Percentiles rank a stretch among this genome's conserved stretches.
Evolutionary conservation across 2,329 filamentous ascomycete genomes (phyloP).

Genomic region (Penicillium sp.): DNA sequence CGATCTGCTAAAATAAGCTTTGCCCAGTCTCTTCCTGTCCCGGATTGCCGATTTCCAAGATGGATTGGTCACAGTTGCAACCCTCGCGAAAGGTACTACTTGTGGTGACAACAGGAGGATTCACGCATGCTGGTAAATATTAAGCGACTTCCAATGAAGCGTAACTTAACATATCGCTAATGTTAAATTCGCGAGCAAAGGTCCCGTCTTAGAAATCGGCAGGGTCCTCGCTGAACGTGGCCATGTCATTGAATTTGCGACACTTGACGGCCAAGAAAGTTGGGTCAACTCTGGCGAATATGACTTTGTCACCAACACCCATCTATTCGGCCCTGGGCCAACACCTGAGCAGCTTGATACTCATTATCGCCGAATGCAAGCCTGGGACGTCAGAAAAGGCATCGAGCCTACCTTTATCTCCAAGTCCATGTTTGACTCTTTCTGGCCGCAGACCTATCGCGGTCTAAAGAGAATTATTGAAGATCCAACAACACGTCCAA

Average conservation of each 20-base stretch:
- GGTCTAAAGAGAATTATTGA: conserved; percentile 29
- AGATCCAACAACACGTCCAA: conserved; percentile 32
- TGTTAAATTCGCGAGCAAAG: neutral
- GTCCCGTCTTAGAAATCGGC: conserved; percentile 2
- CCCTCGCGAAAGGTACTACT: conserved; percentile 2
- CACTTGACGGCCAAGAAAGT: conserved; percentile 40
- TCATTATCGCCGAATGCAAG: conserved; percentile 43
- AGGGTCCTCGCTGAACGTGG: conserved; percentile 6
- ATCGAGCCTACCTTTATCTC: conserved; percentile 37
- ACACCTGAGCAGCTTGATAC: conserved; percentile 33
- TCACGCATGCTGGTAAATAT: conserved; percentile 2
- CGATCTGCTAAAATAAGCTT: too few relatives aligned
- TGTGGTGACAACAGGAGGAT: conserved; percentile 4
- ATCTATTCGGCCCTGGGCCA: conserved; percentile 34
- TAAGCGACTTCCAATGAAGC: neutral
- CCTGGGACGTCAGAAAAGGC: conserved; percentile 38
- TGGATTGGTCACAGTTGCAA: neutral
- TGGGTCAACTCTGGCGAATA: conserved; percentile 33
- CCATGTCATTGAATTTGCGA: conserved; percentile 42
- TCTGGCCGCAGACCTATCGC: conserved; percentile 39
- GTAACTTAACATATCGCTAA: neutral
- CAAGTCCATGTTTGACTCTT: conserved; percentile 45
- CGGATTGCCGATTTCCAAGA: neutral
- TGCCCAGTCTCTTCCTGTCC: neutral
- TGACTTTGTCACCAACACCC: neutral